Evolutionary conservation across 2,329 filamentous ascomycete genomes (phyloP).

Genomic region (Pyrenophora tritici-repentis): DNA sequence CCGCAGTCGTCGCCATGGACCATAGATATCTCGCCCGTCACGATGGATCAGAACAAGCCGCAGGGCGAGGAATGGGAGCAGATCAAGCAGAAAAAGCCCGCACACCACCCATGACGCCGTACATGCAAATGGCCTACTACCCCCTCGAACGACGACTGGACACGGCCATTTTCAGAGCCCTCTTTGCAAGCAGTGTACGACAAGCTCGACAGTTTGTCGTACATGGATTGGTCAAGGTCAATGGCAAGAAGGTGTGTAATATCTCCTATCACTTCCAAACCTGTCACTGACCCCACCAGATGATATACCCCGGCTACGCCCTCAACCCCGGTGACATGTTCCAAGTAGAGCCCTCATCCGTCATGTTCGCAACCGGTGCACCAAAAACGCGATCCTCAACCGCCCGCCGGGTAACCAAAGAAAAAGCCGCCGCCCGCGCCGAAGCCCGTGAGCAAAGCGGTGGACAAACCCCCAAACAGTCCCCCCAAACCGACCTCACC

Average conservation of each 20-base stretch:
- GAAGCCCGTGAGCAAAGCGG: conserved; percentile 29
- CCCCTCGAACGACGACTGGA: conserved; percentile 90
- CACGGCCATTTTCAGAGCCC: conserved; percentile 87
- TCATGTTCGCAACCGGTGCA: conserved; percentile 83
- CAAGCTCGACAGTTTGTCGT: conserved; percentile 94
- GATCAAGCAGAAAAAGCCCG: conserved; percentile 25
- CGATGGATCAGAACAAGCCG: conserved; percentile 82
- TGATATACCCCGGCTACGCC: conserved; percentile 88
- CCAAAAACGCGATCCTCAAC: conserved; percentile 58
- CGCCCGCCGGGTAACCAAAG: conserved; percentile 37
- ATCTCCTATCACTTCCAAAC: not conserved
- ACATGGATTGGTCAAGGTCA: conserved; percentile 92
- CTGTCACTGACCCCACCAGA: conserved; percentile 58
- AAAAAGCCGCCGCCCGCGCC: conserved; percentile 37
- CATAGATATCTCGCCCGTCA: conserved; percentile 75
- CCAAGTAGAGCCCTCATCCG: conserved; percentile 86
- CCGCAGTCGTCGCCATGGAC: conserved; percentile 85
- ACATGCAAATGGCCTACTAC: conserved; percentile 95
- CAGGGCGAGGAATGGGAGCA: conserved; percentile 78
- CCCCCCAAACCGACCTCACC: conserved; percentile 1
- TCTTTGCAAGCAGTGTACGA: conserved; percentile 91
- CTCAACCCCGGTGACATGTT: conserved; percentile 99
- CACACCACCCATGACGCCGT: conserved; percentile 67
- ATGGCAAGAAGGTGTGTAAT: conserved; percentile 80
- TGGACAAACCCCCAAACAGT: conserved; percentile 22